These are phyloP conservation scores for Plasmodium falciparum DNA, from an alignment of 169 alveolate species.

Conservation along the genomic window DNA sequence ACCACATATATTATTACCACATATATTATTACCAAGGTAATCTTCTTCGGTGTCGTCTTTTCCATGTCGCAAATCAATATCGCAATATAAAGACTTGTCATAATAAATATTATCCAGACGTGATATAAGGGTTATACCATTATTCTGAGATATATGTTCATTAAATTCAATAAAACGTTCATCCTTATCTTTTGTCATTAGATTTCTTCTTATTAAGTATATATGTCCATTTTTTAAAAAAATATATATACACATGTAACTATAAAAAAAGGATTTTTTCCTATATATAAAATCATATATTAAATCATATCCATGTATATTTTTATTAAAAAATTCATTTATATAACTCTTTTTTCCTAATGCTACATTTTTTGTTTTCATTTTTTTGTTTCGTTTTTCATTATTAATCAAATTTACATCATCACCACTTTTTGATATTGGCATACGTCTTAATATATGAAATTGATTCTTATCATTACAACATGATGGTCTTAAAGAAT, in stretches of 20 bases:
- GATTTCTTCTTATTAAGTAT: slow-evolving; percentile 30
- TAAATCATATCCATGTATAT: slow-evolving; percentile 39
- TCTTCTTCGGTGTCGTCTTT: too few relatives aligned
- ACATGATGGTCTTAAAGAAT: not conserved
- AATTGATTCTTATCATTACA: not conserved
- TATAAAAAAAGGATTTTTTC: slow-evolving; percentile 19
- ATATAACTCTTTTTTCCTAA: not conserved
- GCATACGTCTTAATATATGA: not conserved
- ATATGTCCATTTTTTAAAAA: slow-evolving; percentile 53
- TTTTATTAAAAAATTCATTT: not conserved
- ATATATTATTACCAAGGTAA: not conserved
- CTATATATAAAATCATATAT: slow-evolving; percentile 44
- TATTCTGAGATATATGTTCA: slow-evolving; percentile 18
- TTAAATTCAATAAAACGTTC: not conserved
- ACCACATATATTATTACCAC: too few relatives aligned
- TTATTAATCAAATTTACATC: not conserved
- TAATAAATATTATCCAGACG: slow-evolving; percentile 41
- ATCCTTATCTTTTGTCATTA: not conserved
- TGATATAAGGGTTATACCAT: slow-evolving; percentile 42
- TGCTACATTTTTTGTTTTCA: not conserved
- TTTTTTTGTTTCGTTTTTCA: not conserved
- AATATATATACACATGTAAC: slow-evolving; percentile 55
- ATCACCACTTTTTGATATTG: not conserved
- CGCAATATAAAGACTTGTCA: slow-evolving; percentile 27
- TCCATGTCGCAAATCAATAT: not conserved